phyloP scores from a whole-genome alignment of 768 basidiomycete species.

The Cystofilobasidium capitatum region DNA sequence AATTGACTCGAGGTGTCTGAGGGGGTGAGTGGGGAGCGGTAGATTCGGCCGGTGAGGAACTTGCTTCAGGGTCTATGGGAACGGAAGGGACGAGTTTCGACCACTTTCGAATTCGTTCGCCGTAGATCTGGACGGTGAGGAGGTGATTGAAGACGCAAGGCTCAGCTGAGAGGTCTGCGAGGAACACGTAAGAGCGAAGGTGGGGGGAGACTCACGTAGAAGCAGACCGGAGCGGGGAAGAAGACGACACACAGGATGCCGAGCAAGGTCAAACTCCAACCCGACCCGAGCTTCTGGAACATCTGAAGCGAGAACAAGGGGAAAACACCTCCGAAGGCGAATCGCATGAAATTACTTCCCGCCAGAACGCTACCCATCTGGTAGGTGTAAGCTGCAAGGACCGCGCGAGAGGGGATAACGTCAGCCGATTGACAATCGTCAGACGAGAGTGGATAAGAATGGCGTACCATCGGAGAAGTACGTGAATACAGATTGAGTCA shows the following conservation, averaged over 20 bases:
- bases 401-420: not conserved
- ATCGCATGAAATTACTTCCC: constrained; percentile 19
- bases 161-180: no score
- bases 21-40: no score
- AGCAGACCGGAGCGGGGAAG: constrained; percentile 20
- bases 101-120: constrained; percentile 14
- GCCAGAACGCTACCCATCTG: constrained; percentile 24
- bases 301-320: constrained; percentile 18
- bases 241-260: constrained; percentile 21
- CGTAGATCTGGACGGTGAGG: no score
- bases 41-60: no score
- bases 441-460: not conserved
- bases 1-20: no score
- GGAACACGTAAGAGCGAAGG: no score
- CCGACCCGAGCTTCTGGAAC: constrained; percentile 19
- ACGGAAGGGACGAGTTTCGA: not conserved
- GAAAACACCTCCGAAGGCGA: constrained; percentile 9
- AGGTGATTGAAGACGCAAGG: no score
- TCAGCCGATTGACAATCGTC: not conserved
- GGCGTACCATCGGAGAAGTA: constrained; percentile 10
- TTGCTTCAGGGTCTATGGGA: not conserved
- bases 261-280: constrained; percentile 13
- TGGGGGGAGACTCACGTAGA: constrained; percentile 9
- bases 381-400: not conserved
- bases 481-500: constrained; percentile 10